phyloP scores from a whole-genome alignment of 2,329 filamentous ascomycete species.

The Fusarium coffeatum region DNA sequence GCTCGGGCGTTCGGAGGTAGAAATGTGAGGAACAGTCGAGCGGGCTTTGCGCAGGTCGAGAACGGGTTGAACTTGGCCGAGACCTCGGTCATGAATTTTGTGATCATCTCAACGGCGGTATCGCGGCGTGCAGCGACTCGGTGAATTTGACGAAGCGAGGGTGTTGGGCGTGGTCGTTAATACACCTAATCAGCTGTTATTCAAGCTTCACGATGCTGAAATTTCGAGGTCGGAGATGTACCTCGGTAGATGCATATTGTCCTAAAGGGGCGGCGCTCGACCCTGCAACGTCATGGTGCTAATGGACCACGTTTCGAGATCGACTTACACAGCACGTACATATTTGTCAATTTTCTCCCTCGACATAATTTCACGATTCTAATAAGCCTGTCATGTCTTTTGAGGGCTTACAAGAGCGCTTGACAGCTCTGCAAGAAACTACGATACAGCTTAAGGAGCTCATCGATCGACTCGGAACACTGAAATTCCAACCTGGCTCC shows the following conservation, averaged over 20 bases:
- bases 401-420: slow-evolving; percentile 71
- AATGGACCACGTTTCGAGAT: slow-evolving; percentile 44
- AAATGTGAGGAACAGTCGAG: slow-evolving; percentile 86
- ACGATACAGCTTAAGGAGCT: slow-evolving; percentile 68
- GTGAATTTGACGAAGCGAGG: neutral
- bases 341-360: neutral
- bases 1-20: slow-evolving; percentile 83
- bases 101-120: slow-evolving; percentile 73
- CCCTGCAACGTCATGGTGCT: slow-evolving; percentile 43
- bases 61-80: slow-evolving; percentile 94
- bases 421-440: slow-evolving; percentile 70
- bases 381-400: slow-evolving; percentile 60
- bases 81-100: slow-evolving; percentile 86
- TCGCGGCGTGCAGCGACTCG: slow-evolving; percentile 9
- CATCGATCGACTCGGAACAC: slow-evolving; percentile 68
- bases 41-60: slow-evolving; percentile 80
- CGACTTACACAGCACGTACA: slow-evolving; percentile 11
- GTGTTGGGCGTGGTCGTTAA: slow-evolving; percentile 24
- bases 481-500: slow-evolving; percentile 69
- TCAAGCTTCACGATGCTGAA: slow-evolving; percentile 35
- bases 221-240: slow-evolving; percentile 35
- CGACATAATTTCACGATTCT: neutral
- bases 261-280: slow-evolving; percentile 32
- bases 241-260: slow-evolving; percentile 43
- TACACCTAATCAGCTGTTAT: slow-evolving; percentile 1